Conservation (phyloP, 169 alveolate species). For the Cryptosporidium canis region DNA sequence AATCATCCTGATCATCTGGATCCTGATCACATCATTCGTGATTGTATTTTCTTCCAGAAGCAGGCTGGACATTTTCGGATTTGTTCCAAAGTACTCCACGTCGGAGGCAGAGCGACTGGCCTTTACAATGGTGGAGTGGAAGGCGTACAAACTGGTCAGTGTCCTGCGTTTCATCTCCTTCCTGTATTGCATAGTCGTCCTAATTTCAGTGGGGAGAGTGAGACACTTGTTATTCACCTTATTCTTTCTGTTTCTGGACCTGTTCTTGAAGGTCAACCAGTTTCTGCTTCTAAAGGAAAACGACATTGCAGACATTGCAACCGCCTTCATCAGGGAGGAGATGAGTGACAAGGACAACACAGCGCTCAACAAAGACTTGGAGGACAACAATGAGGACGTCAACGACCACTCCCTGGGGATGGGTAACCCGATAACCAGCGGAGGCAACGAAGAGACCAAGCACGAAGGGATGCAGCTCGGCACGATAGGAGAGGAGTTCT, state of each 20-base stretch:
- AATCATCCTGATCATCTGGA: conserved; percentile 27
- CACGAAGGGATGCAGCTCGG: conserved; percentile 39
- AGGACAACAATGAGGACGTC: conserved; percentile 40
- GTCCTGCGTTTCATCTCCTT: conserved; percentile 44
- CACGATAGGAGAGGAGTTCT: conserved; percentile 52
- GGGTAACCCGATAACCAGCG: not conserved
- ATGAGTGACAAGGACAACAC: conserved; percentile 51
- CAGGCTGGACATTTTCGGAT: conserved; percentile 36
- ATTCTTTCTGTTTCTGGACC: conserved; percentile 26
- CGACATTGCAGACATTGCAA: conserved; percentile 52
- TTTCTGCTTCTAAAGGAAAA: conserved; percentile 32
- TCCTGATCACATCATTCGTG: conserved; percentile 30
- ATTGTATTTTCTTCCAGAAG: conserved; percentile 55
- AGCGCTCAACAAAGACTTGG: conserved; percentile 35
- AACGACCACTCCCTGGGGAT: conserved; percentile 19
- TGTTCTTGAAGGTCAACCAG: conserved; percentile 16
- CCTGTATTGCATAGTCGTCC: conserved; percentile 31
- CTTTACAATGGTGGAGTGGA: conserved; percentile 44
- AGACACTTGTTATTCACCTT: conserved; percentile 36
- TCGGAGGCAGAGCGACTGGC: conserved; percentile 24
- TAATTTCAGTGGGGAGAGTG: conserved; percentile 53
- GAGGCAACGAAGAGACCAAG: not conserved
- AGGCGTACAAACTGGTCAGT: conserved; percentile 12
- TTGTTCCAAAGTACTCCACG: conserved; percentile 18
- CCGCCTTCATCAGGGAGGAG: conserved; percentile 65